Percentiles rank a stretch among this genome's conserved stretches.
Conservation (phyloP, 2,329 filamentous ascomycete species). For the Dactylonectria macrodidyma region DNA sequence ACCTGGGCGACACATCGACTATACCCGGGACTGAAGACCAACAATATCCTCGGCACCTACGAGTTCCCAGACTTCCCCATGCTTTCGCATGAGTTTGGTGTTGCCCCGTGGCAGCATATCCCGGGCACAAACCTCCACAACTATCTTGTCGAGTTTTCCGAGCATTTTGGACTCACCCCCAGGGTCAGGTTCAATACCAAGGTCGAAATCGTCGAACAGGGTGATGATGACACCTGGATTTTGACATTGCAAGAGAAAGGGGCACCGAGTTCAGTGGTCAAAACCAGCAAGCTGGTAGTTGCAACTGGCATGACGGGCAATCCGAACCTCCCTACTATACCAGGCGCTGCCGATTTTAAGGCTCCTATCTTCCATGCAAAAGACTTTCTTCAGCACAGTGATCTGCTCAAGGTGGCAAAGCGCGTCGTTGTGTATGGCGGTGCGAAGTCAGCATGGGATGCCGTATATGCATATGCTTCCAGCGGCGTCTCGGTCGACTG, state of each 20-base stretch:
- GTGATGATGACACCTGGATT: neutral
- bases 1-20: slow-evolving; percentile 32
- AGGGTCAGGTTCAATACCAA: slow-evolving; percentile 25
- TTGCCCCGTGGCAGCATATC: slow-evolving; percentile 29
- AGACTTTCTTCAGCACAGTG: slow-evolving; percentile 25
- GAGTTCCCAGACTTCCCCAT: slow-evolving; percentile 36
- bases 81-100: slow-evolving; percentile 17
- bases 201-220: neutral
- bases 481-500: slow-evolving; percentile 35
- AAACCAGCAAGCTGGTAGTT: slow-evolving; percentile 29
- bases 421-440: slow-evolving; percentile 37
- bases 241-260: slow-evolving; percentile 1
- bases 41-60: slow-evolving; percentile 33
- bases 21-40: slow-evolving; percentile 36
- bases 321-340: slow-evolving; percentile 30
- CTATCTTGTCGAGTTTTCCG: slow-evolving; percentile 34
- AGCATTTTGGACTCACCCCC: slow-evolving; percentile 20
- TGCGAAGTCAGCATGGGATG: slow-evolving; percentile 40
- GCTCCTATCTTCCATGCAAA: slow-evolving; percentile 37
- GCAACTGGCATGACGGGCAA: slow-evolving; percentile 31
- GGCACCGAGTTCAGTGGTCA: neutral
- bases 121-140: slow-evolving; percentile 25
- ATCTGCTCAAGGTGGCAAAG: slow-evolving; percentile 12
- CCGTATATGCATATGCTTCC: slow-evolving; percentile 30
- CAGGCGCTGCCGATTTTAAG: slow-evolving; percentile 23